These are phyloP conservation scores for Adiantum capillusveneris DNA, from an alignment of 75 land plant genomes.

Conservation along the genomic window DNA sequence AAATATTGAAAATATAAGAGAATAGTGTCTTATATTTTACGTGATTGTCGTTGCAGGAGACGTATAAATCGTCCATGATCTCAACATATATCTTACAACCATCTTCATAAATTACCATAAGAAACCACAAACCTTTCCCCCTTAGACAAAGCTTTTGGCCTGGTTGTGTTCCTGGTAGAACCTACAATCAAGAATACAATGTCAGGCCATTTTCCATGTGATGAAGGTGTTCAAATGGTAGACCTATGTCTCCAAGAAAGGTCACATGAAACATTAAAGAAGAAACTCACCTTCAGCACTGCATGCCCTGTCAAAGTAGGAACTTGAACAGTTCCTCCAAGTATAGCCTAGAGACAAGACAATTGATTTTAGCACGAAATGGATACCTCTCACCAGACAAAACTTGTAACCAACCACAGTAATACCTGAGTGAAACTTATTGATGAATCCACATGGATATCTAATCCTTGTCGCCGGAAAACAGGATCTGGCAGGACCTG, in stretches of 20 bases:
- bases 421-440: slow-evolving; percentile 69
- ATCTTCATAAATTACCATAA: too few species aligned
- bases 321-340: slow-evolving; percentile 86
- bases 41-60: too few species aligned
- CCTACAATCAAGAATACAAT: slow-evolving; percentile 27
- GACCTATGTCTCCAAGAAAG: too few species aligned
- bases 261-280: neutral
- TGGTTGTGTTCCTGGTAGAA: slow-evolving; percentile 88
- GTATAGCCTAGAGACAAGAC: slow-evolving; percentile 55
- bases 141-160: slow-evolving; percentile 87
- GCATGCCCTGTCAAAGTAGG: slow-evolving; percentile 95
- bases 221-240: too few species aligned
- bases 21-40: too few species aligned
- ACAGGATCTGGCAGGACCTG: slow-evolving; percentile 85
- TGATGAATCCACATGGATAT: slow-evolving; percentile 90
- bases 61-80: too few species aligned
- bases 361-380: too few species aligned
- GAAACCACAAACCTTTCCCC: slow-evolving; percentile 60
- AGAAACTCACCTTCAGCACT: slow-evolving; percentile 58
- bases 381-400: neutral
- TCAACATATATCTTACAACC: too few species aligned
- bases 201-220: neutral
- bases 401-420: neutral
- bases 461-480: slow-evolving; percentile 80
- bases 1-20: too few species aligned